Percentiles rank a stretch among this genome's conserved stretches.
These are phyloP conservation scores for Athelia psychrophila DNA, from an alignment of 1,284 basidiomycete species.

Conservation along the genomic window DNA sequence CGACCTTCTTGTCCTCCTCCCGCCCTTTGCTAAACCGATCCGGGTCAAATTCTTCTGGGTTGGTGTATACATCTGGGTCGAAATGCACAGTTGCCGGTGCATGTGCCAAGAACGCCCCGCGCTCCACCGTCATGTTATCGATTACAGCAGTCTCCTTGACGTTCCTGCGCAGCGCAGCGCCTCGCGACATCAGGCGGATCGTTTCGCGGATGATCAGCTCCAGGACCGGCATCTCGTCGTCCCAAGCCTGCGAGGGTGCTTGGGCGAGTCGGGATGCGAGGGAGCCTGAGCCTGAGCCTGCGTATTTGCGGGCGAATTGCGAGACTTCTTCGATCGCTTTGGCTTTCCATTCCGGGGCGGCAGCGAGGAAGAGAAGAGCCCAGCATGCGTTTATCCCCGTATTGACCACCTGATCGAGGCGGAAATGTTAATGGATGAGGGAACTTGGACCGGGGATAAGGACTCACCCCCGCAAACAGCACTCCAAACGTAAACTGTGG, in stretches of 20 bases:
- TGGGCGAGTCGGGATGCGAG: conserved; percentile 25
- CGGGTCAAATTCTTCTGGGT: conserved; percentile 33
- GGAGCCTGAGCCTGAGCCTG: conserved; percentile 16
- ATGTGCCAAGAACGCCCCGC: conserved; percentile 29
- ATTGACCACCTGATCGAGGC: background rate
- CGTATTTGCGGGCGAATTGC: conserved; percentile 21
- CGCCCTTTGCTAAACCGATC: conserved; percentile 20
- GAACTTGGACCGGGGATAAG: conserved; percentile 32
- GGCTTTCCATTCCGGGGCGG: conserved; percentile 25
- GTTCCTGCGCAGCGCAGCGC: conserved; percentile 22
- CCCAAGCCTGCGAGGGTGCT: conserved; percentile 33
- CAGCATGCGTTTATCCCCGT: conserved; percentile 18
- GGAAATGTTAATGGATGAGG: too few relatives aligned
- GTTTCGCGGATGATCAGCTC: conserved; percentile 33
- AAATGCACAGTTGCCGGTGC: conserved; percentile 26
- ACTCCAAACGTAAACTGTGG: conserved; percentile 26
- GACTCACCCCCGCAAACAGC: conserved; percentile 31
- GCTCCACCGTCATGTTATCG: conserved; percentile 16
- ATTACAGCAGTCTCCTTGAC: conserved; percentile 8
- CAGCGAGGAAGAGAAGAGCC: conserved; percentile 25
- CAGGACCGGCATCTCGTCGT: conserved; percentile 28
- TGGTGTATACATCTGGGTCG: conserved; percentile 29
- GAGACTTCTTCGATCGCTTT: conserved; percentile 21
- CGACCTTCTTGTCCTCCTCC: conserved; percentile 27
- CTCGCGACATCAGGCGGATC: conserved; percentile 19